Base-by-base conservation (phyloP, 495 filamentous ascomycete species). In the Lineolata rhizophorae region DNA sequence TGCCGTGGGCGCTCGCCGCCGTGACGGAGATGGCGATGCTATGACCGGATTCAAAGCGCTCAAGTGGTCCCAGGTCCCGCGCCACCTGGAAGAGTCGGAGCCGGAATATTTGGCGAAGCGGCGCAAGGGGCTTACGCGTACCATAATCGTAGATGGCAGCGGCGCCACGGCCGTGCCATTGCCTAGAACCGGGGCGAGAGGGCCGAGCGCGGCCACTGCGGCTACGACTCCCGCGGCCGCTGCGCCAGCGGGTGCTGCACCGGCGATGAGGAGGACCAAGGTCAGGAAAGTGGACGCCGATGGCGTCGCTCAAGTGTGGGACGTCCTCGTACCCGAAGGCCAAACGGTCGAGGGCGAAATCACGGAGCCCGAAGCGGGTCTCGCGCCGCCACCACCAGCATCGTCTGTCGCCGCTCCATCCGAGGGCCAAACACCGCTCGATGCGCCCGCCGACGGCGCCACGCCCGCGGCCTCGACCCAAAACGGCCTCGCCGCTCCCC, bases 61-160 rank as follows among this genome's bases (percentile, higher is more conserved):
- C 51, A 67, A 72, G 40, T 97, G 84, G 82, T 68, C 73, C 34
- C 65, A 70, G 31, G 57, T 90, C 18, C 68, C 85, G 0, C 70
- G 76, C 25, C 74, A 79, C 48, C 48, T 73, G 19, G 85, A 94
- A 45, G 64, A 64, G 5, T 59, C 75, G 0, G 72, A 79, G 27
- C 54, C 71, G 2, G 81, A 91, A 27, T 87, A 80, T 41, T 56
- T 97, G 14, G 87, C 83, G 0, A 91, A 92, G 52, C 61, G 83
- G 30, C 67, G 82, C 39, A 81, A 79, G 43, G 79, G 77, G n/a
- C 51, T 78, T 13, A 58, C 60, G 6, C 63, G 60, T 14, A 43
- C 64, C 5, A n/a, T n/a, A n/a, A n/a, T n/a, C n/a, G n/a, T n/a
- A n/a, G n/a, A n/a, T n/a, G 67, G 70, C 40, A 40, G n/a, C 38